Percentiles rank a stretch among this genome's conserved stretches.
Evolutionary conservation across 148 eudicot species (phyloP).

Genomic region (Chenopodium formosanum): DNA sequence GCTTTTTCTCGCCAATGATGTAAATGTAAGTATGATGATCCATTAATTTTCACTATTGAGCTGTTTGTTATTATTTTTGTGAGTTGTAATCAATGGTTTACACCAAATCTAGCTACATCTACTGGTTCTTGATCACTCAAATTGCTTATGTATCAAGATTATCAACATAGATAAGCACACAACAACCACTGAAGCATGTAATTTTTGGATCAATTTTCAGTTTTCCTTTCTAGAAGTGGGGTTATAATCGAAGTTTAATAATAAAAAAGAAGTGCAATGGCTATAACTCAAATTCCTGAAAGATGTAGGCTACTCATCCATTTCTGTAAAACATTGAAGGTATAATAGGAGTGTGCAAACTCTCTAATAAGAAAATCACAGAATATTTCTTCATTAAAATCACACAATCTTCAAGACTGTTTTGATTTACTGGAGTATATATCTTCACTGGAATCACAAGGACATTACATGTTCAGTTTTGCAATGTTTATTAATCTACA

Average conservation of each 20-base stretch:
- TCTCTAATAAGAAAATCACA: not conserved
- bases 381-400: not conserved
- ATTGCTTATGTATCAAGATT: not conserved
- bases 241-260: not conserved
- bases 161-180: too few species aligned
- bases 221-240: not conserved
- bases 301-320: not conserved
- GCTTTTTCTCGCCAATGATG: slow-evolving; percentile 83
- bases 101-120: slow-evolving; percentile 2
- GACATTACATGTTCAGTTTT: not conserved
- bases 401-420: not conserved
- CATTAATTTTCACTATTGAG: not conserved
- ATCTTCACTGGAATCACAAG: not conserved
- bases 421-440: not conserved
- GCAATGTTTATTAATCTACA: not conserved
- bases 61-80: not conserved
- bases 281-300: not conserved
- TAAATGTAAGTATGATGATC: slow-evolving; percentile 50
- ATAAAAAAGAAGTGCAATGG: not conserved
- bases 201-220: not conserved
- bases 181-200: not conserved
- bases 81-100: not conserved
- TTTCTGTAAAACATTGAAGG: not conserved
- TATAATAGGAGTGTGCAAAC: not conserved
- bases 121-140: not conserved